A percentile compares a stretch with the other conserved stretches of the same genome.
These are phyloP conservation scores for Cucurbita argyrosperma DNA, from an alignment of 306 rosid species.

Conservation along the genomic window DNA sequence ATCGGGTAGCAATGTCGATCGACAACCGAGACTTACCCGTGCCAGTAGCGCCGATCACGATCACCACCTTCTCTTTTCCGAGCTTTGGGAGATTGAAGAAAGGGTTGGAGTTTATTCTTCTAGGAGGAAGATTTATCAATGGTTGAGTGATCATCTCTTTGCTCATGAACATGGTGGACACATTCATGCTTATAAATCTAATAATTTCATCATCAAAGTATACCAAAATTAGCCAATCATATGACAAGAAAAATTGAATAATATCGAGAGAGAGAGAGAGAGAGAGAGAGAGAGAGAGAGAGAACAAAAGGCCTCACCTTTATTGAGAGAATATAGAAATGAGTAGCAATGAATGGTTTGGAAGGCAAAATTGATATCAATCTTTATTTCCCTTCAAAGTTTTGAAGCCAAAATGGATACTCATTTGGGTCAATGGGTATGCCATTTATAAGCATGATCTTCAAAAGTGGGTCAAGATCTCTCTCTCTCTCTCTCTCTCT, in stretches of 20 bases:
- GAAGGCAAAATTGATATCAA: too few species aligned
- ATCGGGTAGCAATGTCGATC: slow-evolving; percentile 45
- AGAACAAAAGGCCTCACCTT: not conserved
- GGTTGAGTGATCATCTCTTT: slow-evolving; percentile 17
- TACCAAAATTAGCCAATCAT: not conserved
- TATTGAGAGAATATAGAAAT: not conserved
- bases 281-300: not conserved
- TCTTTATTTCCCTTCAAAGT: not conserved
- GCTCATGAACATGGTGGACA: slow-evolving; percentile 19
- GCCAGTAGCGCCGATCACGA: slow-evolving; percentile 81
- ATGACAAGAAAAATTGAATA: not conserved
- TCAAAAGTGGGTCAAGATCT: not conserved
- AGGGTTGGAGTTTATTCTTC: slow-evolving; percentile 17
- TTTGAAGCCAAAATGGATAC: not conserved
- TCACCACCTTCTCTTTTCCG: slow-evolving; percentile 56
- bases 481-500: not conserved
- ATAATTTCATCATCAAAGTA: not conserved
- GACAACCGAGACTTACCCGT: slow-evolving; percentile 77
- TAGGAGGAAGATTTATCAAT: slow-evolving; percentile 18
- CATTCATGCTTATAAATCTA: not conserved
- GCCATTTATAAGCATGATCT: not conserved
- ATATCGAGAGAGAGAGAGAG: not conserved
- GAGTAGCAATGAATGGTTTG: not conserved
- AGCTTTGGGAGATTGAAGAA: slow-evolving; percentile 9
- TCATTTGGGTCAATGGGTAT: not conserved